Percentiles rank a stretch among this genome's conserved stretches.
phyloP scores from a whole-genome alignment of 2,329 filamentous ascomycete genomes.

The Apiospora kogelbergensis region DNA sequence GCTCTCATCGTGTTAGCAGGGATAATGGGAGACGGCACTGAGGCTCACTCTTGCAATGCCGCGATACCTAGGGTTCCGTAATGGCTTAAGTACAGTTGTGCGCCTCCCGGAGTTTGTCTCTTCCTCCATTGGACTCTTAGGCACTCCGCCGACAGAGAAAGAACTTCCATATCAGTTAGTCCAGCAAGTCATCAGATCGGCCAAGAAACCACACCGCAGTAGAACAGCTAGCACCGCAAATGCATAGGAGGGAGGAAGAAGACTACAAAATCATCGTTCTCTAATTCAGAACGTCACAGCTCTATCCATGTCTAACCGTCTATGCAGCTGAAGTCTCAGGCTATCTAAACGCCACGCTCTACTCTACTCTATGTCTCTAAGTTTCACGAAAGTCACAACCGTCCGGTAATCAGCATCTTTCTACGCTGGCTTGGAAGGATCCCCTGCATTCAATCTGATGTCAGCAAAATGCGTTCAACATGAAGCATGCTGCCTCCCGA shows the following conservation, averaged over 20 bases:
- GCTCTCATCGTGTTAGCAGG: not conserved
- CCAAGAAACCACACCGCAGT: not conserved
- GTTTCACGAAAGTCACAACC: not conserved
- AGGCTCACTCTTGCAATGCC: not conserved
- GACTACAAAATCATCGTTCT: not conserved
- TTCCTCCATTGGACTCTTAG: not conserved
- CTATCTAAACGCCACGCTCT: not conserved
- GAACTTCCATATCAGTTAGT: not conserved
- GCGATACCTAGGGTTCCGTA: not conserved
- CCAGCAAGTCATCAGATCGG: not conserved
- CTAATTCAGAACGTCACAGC: not conserved
- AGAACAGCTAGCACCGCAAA: not conserved
- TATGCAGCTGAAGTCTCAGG: not conserved
- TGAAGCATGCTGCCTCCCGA: slow-evolving; percentile 27
- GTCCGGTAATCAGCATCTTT: not conserved
- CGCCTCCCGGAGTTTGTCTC: not conserved
- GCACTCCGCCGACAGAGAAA: not conserved
- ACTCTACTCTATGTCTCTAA: not conserved
- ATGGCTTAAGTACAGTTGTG: not conserved
- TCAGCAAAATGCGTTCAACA: not conserved
- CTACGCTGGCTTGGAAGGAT: not conserved
- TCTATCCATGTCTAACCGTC: not conserved
- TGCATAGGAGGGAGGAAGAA: not conserved
- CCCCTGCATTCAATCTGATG: not conserved
- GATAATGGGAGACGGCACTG: not conserved